Percentiles rank a stretch among this genome's conserved stretches.
Evolutionary conservation across 2,329 filamentous ascomycete genomes (phyloP).

Genomic region (Raffaelea ambrosiae): DNA sequence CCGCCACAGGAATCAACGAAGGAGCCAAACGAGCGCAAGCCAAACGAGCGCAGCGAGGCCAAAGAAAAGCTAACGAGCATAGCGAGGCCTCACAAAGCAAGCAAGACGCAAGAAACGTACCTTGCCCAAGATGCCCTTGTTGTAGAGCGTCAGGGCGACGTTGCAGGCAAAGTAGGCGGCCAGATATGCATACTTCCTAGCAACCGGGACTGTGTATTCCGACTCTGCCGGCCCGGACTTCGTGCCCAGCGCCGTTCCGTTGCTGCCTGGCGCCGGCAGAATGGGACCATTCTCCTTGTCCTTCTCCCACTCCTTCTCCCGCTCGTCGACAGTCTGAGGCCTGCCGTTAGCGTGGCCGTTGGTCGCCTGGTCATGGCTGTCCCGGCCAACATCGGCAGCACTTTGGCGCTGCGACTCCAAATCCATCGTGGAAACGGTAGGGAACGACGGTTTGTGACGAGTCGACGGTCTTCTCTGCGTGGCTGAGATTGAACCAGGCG

Average conservation of each 20-base stretch:
- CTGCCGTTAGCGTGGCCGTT: not conserved
- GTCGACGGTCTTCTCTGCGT: too few relatives aligned
- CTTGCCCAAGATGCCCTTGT: slow-evolving; percentile 15
- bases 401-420: not conserved
- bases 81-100: not conserved
- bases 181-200: slow-evolving; percentile 16
- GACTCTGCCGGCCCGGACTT: slow-evolving; percentile 13
- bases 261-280: not conserved
- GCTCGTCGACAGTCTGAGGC: slow-evolving; percentile 1
- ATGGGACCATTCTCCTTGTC: not conserved
- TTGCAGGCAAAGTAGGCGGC: slow-evolving; percentile 17
- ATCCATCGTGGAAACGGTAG: not conserved
- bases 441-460: too few relatives aligned
- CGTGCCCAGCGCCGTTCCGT: not conserved
- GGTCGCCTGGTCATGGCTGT: too few relatives aligned
- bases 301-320: slow-evolving; percentile 1
- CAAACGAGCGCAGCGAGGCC: too few relatives aligned
- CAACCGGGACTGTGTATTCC: slow-evolving; percentile 18
- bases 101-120: not conserved
- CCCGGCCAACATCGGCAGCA: too few relatives aligned
- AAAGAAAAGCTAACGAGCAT: too few relatives aligned
- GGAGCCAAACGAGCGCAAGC: too few relatives aligned
- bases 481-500: not conserved
- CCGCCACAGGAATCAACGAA: too few relatives aligned
- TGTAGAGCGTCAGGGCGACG: slow-evolving; percentile 15